Evolutionary conservation across 352 stramenopile species (phyloP).

Genomic region (Globisporangium nodosum): DNA sequence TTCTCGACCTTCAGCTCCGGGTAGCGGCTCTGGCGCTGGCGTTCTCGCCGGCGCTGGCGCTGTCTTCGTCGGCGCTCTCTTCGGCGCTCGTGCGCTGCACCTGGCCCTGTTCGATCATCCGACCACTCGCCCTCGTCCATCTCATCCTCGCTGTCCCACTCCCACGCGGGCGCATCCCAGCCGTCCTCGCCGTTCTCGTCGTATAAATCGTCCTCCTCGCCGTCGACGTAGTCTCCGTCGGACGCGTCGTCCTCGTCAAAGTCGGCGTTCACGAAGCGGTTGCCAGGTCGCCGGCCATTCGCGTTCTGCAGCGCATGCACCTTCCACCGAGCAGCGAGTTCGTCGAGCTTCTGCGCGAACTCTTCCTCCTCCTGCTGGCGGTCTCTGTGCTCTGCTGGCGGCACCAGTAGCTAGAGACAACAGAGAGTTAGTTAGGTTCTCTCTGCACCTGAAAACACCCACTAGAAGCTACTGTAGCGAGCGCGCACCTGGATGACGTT

Average conservation of each 20-base stretch:
- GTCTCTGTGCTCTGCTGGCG: slow-evolving; percentile 13
- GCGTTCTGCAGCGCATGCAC: slow-evolving; percentile 31
- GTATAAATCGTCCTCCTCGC: slow-evolving; percentile 14
- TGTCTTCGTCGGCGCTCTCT: neutral
- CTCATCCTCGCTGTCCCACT: slow-evolving; percentile 4
- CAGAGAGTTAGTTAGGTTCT: neutral
- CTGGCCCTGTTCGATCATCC: neutral
- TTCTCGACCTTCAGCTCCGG: slow-evolving; percentile 52
- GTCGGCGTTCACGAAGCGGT: slow-evolving; percentile 3
- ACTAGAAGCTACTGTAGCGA: neutral
- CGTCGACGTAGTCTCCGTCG: slow-evolving; percentile 6
- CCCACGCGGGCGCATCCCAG: slow-evolving; percentile 6
- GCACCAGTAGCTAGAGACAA: slow-evolving; percentile 29
- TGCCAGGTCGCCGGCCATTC: too few species aligned
- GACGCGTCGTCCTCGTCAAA: slow-evolving; percentile 11
- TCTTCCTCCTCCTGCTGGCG: slow-evolving; percentile 37
- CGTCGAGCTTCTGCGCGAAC: slow-evolving; percentile 39
- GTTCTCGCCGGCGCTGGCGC: neutral
- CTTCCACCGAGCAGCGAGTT: slow-evolving; percentile 52
- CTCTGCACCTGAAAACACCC: neutral
- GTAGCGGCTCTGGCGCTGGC: slow-evolving; percentile 20
- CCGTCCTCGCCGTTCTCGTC: slow-evolving; percentile 12
- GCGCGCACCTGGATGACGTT: slow-evolving; percentile 53
- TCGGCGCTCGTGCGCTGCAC: too few species aligned
- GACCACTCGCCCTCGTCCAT: slow-evolving; percentile 3